These are phyloP conservation scores for Sclerospora graminicola DNA, from an alignment of 352 stramenopile genomes.

Conservation along the genomic window DNA sequence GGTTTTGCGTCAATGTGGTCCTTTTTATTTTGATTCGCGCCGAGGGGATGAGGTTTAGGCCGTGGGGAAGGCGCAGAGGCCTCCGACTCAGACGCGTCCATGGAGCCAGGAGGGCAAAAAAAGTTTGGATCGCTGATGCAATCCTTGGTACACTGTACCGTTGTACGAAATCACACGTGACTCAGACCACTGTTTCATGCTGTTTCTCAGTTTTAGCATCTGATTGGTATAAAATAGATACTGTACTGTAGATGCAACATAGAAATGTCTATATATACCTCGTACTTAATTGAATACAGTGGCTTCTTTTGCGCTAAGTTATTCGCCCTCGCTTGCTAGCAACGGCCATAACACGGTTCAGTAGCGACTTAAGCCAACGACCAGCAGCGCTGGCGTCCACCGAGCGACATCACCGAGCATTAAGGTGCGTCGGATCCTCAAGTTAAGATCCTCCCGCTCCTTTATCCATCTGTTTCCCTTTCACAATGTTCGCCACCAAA, in stretches of 20 bases:
- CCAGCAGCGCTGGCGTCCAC: conserved; percentile 18
- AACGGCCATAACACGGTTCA: conserved; percentile 14
- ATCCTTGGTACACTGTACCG: too few species aligned
- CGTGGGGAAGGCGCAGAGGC: neutral
- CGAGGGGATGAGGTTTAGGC: neutral
- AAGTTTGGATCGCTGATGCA: too few species aligned
- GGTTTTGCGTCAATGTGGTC: neutral
- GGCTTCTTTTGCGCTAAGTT: conserved; percentile 13
- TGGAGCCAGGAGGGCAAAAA: conserved; percentile 7
- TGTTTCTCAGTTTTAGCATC: too few species aligned
- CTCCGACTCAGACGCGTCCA: conserved; percentile 16
- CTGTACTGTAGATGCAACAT: neutral
- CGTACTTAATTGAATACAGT: conserved; percentile 17
- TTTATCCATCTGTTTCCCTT: neutral
- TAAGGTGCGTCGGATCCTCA: conserved; percentile 7
- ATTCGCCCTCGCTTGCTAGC: conserved; percentile 7
- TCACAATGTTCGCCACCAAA: conserved; percentile 19
- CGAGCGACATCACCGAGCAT: conserved; percentile 21
- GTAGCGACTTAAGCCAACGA: conserved; percentile 8
- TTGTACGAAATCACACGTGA: too few species aligned
- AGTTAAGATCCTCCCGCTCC: neutral
- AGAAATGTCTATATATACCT: too few species aligned
- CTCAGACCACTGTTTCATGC: too few species aligned
- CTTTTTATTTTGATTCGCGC: conserved; percentile 1
- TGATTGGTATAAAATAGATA: too few species aligned